Percentiles rank a stretch among this genome's conserved stretches.
These are phyloP conservation scores for Diplodia sapinea DNA, from an alignment of 2,329 filamentous ascomycete genomes.

Conservation along the genomic window DNA sequence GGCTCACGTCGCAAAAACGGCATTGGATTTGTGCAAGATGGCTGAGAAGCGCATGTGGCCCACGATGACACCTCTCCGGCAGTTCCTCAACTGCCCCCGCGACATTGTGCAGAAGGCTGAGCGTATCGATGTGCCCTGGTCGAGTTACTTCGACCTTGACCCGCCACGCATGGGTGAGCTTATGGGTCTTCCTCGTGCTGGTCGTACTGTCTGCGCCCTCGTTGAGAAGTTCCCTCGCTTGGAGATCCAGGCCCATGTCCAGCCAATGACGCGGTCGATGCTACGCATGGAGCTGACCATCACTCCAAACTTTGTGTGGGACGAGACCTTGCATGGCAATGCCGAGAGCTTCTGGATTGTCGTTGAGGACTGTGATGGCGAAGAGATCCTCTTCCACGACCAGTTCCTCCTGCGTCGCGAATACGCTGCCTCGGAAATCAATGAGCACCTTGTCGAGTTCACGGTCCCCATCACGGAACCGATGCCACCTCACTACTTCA, in stretches of 20 bases:
- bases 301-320: constrained; percentile 95
- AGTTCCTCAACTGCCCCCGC: constrained; percentile 80
- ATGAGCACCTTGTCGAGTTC: constrained; percentile 94
- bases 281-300: constrained; percentile 88
- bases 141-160: constrained; percentile 93
- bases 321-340: constrained; percentile 82
- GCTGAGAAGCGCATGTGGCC: constrained; percentile 99
- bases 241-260: constrained; percentile 90
- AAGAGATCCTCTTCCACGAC: constrained; percentile 93
- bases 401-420: constrained; percentile 90
- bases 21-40: constrained; percentile 96
- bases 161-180: constrained; percentile 96
- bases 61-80: constrained; percentile 93
- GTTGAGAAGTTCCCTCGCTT: constrained; percentile 92
- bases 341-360: constrained; percentile 97
- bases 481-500: constrained; percentile 98
- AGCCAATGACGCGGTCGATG: constrained; percentile 93
- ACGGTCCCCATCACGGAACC: constrained; percentile 96
- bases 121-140: constrained; percentile 92
- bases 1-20: constrained; percentile 89
- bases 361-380: constrained; percentile 95
- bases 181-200: constrained; percentile 86
- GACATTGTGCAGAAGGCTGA: constrained; percentile 93
- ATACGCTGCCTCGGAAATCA: constrained; percentile 82
- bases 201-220: constrained; percentile 80